These are phyloP conservation scores for Persicaria maculosa DNA, from an alignment of 148 eudicot genomes.

Conservation along the genomic window DNA sequence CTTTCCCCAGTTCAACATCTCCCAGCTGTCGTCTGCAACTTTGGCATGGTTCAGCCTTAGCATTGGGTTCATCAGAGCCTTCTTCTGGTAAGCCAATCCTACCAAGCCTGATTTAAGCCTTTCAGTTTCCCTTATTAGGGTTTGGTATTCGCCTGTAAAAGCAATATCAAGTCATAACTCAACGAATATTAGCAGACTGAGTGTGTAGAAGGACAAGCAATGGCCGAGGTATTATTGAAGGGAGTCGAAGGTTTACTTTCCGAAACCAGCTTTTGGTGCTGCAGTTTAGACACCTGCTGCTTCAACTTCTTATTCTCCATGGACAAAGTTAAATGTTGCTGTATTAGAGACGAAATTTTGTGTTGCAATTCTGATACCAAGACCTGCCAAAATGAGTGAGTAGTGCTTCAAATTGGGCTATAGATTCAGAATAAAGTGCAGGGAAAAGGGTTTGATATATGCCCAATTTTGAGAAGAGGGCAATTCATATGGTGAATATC, in stretches of 20 bases:
- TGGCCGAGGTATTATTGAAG: background rate
- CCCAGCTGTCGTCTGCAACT: conserved; percentile 29
- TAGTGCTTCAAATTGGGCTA: background rate
- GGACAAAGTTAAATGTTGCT: conserved; percentile 43
- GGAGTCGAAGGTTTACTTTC: conserved; percentile 17
- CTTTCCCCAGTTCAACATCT: conserved; percentile 41
- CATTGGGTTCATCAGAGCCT: conserved; percentile 14
- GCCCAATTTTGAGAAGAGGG: too few species aligned
- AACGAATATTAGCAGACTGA: background rate
- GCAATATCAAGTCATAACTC: background rate
- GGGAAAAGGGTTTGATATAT: too few species aligned
- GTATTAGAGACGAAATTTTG: conserved; percentile 36
- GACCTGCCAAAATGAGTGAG: conserved; percentile 31
- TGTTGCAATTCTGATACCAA: conserved; percentile 50
- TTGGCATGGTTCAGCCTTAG: background rate
- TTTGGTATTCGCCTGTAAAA: conserved; percentile 45
- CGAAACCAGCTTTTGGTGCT: conserved; percentile 36
- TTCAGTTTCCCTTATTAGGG: conserved; percentile 43
- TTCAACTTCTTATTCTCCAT: conserved; percentile 50
- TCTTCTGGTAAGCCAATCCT: conserved; percentile 8
- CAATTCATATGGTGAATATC: too few species aligned
- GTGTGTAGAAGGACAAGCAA: too few species aligned
- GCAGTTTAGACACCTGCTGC: conserved; percentile 38
- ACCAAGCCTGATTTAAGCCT: conserved; percentile 33
- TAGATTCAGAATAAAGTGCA: background rate